A percentile compares a stretch with the other conserved stretches of the same genome.
Conservation (phyloP, 305 asterid species). For the Plantago lanceolata region DNA sequence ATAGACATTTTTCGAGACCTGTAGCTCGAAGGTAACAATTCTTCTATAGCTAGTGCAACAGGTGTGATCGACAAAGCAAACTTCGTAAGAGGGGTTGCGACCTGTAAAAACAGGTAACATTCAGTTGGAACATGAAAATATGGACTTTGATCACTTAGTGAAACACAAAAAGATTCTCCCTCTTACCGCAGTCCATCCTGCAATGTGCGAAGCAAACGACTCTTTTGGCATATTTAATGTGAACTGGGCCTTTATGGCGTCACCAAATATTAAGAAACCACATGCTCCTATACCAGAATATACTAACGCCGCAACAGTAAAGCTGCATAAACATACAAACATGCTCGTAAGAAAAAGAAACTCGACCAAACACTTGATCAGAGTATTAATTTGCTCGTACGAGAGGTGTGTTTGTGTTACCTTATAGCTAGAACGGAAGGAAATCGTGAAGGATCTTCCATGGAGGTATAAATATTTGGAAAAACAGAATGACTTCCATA, state of each 20-base stretch:
- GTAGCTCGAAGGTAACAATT: slow-evolving; percentile 52
- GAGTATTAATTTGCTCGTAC: no score
- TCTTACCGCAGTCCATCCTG: slow-evolving; percentile 83
- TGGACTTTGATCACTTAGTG: neutral
- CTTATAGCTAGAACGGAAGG: slow-evolving; percentile 68
- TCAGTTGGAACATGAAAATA: neutral
- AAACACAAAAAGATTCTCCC: neutral
- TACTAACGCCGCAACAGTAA: slow-evolving; percentile 39
- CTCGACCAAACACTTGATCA: no score
- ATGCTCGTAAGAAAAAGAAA: neutral
- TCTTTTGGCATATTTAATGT: slow-evolving; percentile 63
- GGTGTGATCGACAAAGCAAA: slow-evolving; percentile 71
- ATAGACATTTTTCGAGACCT: slow-evolving; percentile 43
- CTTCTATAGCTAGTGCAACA: slow-evolving; percentile 71
- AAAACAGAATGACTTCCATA: slow-evolving; percentile 90
- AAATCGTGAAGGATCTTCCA: slow-evolving; percentile 70
- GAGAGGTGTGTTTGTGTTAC: slow-evolving; percentile 24
- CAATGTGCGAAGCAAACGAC: slow-evolving; percentile 46
- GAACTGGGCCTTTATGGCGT: slow-evolving; percentile 55
- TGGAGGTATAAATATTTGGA: slow-evolving; percentile 83
- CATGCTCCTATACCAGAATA: slow-evolving; percentile 61
- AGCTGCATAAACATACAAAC: slow-evolving; percentile 41
- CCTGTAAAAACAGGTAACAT: slow-evolving; percentile 29
- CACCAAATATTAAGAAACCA: slow-evolving; percentile 73
- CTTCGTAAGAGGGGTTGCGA: slow-evolving; percentile 68